Conservation (phyloP, 768 basidiomycete species). For the Amanita jacksonii region DNA sequence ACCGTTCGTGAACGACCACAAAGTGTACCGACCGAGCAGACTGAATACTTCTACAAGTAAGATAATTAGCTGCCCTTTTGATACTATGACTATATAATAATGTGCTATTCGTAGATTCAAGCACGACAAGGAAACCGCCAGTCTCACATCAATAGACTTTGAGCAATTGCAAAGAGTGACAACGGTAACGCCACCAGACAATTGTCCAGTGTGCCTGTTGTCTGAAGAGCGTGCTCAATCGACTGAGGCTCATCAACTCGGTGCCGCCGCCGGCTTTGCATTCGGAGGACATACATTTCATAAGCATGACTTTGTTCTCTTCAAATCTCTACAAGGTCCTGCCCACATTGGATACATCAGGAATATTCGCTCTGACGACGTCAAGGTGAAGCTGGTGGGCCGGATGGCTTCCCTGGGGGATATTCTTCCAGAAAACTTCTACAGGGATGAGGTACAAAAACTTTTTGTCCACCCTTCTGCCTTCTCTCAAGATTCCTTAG, state of each 20-base stretch:
- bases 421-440: slow-evolving; percentile 25
- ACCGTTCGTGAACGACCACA: slow-evolving; percentile 27
- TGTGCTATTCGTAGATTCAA: slow-evolving; percentile 30
- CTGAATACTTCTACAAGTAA: slow-evolving; percentile 56
- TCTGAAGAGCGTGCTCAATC: slow-evolving; percentile 23
- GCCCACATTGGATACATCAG: slow-evolving; percentile 49
- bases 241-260: slow-evolving; percentile 19
- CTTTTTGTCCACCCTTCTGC: not conserved
- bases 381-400: slow-evolving; percentile 39
- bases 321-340: slow-evolving; percentile 37
- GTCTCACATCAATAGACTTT: slow-evolving; percentile 30
- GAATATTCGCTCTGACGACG: slow-evolving; percentile 11
- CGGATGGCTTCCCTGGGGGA: slow-evolving; percentile 32
- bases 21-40: slow-evolving; percentile 16
- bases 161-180: slow-evolving; percentile 18
- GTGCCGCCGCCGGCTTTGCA: slow-evolving; percentile 28
- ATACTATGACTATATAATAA: too few species aligned
- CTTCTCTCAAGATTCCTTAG: slow-evolving; percentile 22
- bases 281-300: slow-evolving; percentile 47
- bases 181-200: slow-evolving; percentile 29
- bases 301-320: slow-evolving; percentile 48
- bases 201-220: slow-evolving; percentile 43
- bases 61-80: too few species aligned
- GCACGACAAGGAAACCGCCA: slow-evolving; percentile 37
- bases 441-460: slow-evolving; percentile 49